A percentile compares a stretch with the other conserved stretches of the same genome.
Conservation (phyloP, 2,329 filamentous ascomycete species). For the Pseudogymnoascus sp. region DNA sequence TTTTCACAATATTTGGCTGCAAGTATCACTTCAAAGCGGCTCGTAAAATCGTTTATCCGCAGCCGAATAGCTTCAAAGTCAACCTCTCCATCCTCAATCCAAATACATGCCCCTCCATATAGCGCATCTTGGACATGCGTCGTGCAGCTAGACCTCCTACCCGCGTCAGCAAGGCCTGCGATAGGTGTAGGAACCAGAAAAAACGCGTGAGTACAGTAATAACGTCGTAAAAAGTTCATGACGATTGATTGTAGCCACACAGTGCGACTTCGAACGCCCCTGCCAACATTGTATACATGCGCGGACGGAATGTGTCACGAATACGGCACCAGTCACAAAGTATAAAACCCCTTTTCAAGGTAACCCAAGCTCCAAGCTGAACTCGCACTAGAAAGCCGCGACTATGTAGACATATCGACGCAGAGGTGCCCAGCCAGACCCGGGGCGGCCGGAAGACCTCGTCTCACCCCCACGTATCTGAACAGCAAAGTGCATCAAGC, state of each 20-base stretch:
- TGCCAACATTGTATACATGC: slow-evolving; percentile 32
- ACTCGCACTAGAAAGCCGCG: background rate
- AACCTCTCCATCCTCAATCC: background rate
- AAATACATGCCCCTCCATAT: background rate
- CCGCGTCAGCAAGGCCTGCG: slow-evolving; percentile 29
- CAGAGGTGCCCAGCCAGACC: background rate
- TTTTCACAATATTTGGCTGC: background rate
- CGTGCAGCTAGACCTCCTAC: slow-evolving; percentile 20
- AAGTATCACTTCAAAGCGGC: background rate
- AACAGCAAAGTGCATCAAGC: background rate
- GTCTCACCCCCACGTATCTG: background rate
- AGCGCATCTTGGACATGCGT: background rate
- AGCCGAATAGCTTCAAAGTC: background rate
- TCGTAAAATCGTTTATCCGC: background rate
- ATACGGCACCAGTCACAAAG: slow-evolving; percentile 17
- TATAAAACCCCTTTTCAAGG: slow-evolving; percentile 20
- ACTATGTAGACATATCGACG: background rate
- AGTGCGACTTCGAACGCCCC: slow-evolving; percentile 33
- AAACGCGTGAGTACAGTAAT: slow-evolving; percentile 23
- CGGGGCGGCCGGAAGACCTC: background rate
- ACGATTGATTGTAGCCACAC: slow-evolving; percentile 8
- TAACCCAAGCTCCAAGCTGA: background rate
- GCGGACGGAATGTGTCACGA: slow-evolving; percentile 22
- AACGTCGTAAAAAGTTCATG: background rate
- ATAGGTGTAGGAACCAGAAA: slow-evolving; percentile 30